phyloP scores from a whole-genome alignment of 345 rosid genomes.

The Fremontodendron californicum region DNA sequence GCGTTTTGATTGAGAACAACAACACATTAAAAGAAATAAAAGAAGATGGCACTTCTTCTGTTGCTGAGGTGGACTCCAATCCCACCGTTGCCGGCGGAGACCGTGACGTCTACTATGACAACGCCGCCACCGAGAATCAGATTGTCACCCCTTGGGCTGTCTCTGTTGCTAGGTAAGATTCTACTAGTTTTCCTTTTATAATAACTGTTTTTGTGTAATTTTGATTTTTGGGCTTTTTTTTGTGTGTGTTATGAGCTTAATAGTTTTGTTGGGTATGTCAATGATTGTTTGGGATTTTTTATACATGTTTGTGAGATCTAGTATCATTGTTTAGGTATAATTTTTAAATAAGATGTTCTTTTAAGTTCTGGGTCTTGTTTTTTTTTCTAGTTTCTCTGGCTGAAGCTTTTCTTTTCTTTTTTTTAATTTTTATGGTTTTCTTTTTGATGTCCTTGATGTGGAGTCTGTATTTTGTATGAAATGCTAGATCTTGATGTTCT shows the following conservation, averaged over 20 bases:
- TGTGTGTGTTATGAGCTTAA: not conserved
- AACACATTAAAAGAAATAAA: constrained; percentile 32
- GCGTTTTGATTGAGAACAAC: constrained; percentile 44
- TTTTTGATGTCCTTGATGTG: not conserved
- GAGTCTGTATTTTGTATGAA: not conserved
- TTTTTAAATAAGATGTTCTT: not conserved
- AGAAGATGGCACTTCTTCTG: constrained; percentile 34
- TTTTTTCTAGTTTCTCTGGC: not conserved
- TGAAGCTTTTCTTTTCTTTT: not conserved
- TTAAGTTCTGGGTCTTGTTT: not conserved
- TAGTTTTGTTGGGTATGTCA: not conserved
- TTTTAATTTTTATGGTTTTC: not conserved
- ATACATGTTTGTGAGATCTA: not conserved
- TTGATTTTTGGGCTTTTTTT: not conserved
- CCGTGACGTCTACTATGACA: constrained; percentile 65
- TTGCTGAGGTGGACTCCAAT: constrained; percentile 42
- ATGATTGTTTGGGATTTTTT: not conserved
- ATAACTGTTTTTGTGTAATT: constrained; percentile 1
- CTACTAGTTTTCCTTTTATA: not conserved
- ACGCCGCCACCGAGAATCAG: constrained; percentile 64
- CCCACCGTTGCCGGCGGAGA: constrained; percentile 51
- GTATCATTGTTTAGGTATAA: not conserved
- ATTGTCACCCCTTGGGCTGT: constrained; percentile 78
- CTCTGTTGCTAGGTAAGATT: constrained; percentile 71
- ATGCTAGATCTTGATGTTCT: not conserved